phyloP scores from a whole-genome alignment of 208 protist genomes.

The Strigomonas galati region DNA sequence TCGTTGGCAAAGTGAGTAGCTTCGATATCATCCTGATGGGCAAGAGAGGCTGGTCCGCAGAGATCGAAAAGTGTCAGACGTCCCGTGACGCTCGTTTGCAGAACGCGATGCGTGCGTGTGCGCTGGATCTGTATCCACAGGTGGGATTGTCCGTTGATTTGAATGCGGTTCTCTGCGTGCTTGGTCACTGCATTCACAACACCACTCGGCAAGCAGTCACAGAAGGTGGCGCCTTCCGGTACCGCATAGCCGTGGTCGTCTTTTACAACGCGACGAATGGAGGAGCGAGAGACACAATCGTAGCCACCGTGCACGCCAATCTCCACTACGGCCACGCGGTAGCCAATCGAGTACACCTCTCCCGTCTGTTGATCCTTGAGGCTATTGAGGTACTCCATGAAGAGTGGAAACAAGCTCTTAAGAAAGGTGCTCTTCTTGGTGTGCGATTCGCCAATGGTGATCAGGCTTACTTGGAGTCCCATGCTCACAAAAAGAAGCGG shows the following conservation, averaged over 20 bases:
- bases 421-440: slow-evolving; percentile 36
- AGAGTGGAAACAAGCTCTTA: slow-evolving; percentile 28
- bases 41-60: slow-evolving; percentile 28
- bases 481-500: slow-evolving; percentile 19
- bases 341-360: slow-evolving; percentile 18
- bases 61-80: slow-evolving; percentile 48
- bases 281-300: slow-evolving; percentile 24
- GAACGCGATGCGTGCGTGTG: slow-evolving; percentile 26
- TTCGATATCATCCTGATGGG: slow-evolving; percentile 36
- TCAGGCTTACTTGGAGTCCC: slow-evolving; percentile 38
- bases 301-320: slow-evolving; percentile 25
- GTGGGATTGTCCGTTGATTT: slow-evolving; percentile 35
- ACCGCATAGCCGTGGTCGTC: slow-evolving; percentile 33
- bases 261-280: slow-evolving; percentile 15
- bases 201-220: slow-evolving; percentile 27
- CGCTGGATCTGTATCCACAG: slow-evolving; percentile 57
- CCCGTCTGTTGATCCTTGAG: not conserved
- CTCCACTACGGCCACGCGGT: slow-evolving; percentile 35
- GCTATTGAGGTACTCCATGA: slow-evolving; percentile 23
- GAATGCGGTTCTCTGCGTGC: slow-evolving; percentile 23
- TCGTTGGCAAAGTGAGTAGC: slow-evolving; percentile 44
- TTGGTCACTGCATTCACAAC: slow-evolving; percentile 22
- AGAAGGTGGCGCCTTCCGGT: slow-evolving; percentile 24
- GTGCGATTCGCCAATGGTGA: slow-evolving; percentile 30
- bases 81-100: slow-evolving; percentile 30